These are phyloP conservation scores for Pezicula carpinea DNA, from an alignment of 2,329 filamentous ascomycete genomes.

Conservation along the genomic window DNA sequence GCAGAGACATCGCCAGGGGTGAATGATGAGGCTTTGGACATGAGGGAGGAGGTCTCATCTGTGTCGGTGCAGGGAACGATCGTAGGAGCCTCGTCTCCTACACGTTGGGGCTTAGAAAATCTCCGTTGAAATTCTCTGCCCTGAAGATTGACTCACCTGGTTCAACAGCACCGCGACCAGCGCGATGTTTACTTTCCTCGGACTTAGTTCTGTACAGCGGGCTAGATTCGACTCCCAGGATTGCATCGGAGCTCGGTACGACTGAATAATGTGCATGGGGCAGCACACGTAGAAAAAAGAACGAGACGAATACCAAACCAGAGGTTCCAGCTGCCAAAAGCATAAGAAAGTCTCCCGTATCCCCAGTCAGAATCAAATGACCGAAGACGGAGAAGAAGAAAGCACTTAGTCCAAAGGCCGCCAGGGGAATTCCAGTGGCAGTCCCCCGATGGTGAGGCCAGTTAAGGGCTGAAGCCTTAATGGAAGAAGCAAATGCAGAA, in stretches of 20 bases:
- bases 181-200: constrained; percentile 36
- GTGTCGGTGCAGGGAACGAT: constrained; percentile 33
- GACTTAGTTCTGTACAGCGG: constrained; percentile 41
- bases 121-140: constrained; percentile 25
- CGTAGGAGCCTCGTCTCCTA: constrained; percentile 25
- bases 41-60: constrained; percentile 77
- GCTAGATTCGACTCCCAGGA: constrained; percentile 20
- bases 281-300: constrained; percentile 80
- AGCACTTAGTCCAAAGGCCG: constrained; percentile 89
- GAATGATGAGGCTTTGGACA: constrained; percentile 58
- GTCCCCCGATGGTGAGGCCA: constrained; percentile 89
- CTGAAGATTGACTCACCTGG: constrained; percentile 56
- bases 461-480: constrained; percentile 85
- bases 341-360: constrained; percentile 76
- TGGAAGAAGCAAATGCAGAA: constrained; percentile 80
- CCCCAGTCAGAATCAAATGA: constrained; percentile 72
- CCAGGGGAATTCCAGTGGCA: constrained; percentile 87
- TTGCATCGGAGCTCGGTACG: constrained; percentile 32
- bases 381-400: constrained; percentile 91
- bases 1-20: constrained; percentile 41
- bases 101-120: constrained; percentile 24
- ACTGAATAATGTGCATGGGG: constrained; percentile 45
- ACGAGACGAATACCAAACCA: constrained; percentile 66
- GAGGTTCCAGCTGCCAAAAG: constrained; percentile 78
- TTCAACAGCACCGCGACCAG: constrained; percentile 42